These are phyloP conservation scores for Pseudonectria buxi DNA, from an alignment of 2,329 filamentous ascomycete species.

Conservation along the genomic window DNA sequence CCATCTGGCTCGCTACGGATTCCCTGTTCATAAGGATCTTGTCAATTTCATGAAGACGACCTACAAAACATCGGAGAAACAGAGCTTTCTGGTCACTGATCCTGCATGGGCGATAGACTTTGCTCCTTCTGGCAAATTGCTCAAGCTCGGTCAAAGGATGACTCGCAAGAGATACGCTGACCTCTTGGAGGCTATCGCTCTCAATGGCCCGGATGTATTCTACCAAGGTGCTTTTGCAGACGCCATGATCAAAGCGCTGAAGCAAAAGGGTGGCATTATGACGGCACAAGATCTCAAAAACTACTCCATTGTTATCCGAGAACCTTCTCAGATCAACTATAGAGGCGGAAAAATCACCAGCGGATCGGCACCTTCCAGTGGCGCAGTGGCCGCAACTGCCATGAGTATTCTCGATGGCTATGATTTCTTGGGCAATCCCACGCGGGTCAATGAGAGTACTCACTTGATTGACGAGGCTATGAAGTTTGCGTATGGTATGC, in stretches of 20 bases:
- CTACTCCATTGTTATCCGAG: constrained; percentile 60
- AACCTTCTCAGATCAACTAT: constrained; percentile 56
- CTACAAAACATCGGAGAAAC: constrained; percentile 34
- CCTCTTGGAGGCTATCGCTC: constrained; percentile 64
- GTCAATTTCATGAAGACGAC: constrained; percentile 58
- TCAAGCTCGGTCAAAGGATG: constrained; percentile 65
- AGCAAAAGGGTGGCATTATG: constrained; percentile 66
- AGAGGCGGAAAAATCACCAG: constrained; percentile 63
- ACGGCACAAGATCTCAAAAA: constrained; percentile 63
- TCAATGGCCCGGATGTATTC: constrained; percentile 59
- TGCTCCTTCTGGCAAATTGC: constrained; percentile 62
- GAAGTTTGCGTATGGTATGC: constrained; percentile 71
- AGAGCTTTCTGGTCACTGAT: constrained; percentile 58
- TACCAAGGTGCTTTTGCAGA: constrained; percentile 64
- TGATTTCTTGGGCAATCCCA: constrained; percentile 51
- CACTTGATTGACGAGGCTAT: constrained; percentile 81
- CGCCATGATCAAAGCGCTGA: constrained; percentile 60
- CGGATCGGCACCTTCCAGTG: constrained; percentile 65
- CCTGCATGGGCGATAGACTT: constrained; percentile 79
- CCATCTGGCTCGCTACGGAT: constrained; percentile 64
- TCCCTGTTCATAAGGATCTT: constrained; percentile 64
- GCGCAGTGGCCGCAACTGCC: constrained; percentile 62
- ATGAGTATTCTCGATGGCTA: constrained; percentile 73
- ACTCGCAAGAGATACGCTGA: constrained; percentile 68
- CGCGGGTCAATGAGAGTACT: constrained; percentile 53